phyloP scores from a whole-genome alignment of 2,329 filamentous ascomycete species.

The Aspergillus fischeri region DNA sequence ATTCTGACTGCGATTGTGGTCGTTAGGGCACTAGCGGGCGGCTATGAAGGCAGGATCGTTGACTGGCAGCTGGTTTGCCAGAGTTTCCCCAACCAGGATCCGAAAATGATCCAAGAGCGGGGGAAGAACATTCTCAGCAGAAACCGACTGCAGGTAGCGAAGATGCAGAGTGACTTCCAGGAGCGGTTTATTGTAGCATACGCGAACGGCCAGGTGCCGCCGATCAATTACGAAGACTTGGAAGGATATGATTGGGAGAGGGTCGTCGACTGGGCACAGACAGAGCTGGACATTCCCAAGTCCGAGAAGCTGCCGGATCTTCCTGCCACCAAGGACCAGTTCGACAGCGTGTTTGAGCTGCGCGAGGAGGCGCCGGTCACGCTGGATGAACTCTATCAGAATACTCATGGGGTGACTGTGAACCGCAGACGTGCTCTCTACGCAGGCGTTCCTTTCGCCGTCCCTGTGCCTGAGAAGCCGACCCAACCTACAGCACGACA shows the following conservation, averaged over 20 bases:
- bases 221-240: slow-evolving; percentile 42
- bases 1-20: slow-evolving; percentile 42
- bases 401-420: slow-evolving; percentile 28
- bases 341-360: slow-evolving; percentile 40
- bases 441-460: slow-evolving; percentile 34
- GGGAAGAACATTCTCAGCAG: slow-evolving; percentile 36
- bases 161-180: slow-evolving; percentile 46
- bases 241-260: slow-evolving; percentile 44
- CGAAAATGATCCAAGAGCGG: slow-evolving; percentile 34
- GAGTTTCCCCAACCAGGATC: slow-evolving; percentile 39
- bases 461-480: slow-evolving; percentile 16
- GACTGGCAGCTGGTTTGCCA: slow-evolving; percentile 44
- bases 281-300: slow-evolving; percentile 37
- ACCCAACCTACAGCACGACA: slow-evolving; percentile 9
- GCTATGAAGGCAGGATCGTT: slow-evolving; percentile 37
- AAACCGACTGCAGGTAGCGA: slow-evolving; percentile 38
- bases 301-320: slow-evolving; percentile 37
- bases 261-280: slow-evolving; percentile 45
- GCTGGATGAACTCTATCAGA: slow-evolving; percentile 35
- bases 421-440: slow-evolving; percentile 32
- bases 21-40: slow-evolving; percentile 44
- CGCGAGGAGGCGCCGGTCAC: slow-evolving; percentile 29
- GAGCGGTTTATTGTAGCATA: slow-evolving; percentile 45
- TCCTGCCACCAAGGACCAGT: slow-evolving; percentile 41
- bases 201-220: slow-evolving; percentile 38